phyloP scores from a whole-genome alignment of 2,329 filamentous ascomycete species.

The Colletotrichum echinochloae region DNA sequence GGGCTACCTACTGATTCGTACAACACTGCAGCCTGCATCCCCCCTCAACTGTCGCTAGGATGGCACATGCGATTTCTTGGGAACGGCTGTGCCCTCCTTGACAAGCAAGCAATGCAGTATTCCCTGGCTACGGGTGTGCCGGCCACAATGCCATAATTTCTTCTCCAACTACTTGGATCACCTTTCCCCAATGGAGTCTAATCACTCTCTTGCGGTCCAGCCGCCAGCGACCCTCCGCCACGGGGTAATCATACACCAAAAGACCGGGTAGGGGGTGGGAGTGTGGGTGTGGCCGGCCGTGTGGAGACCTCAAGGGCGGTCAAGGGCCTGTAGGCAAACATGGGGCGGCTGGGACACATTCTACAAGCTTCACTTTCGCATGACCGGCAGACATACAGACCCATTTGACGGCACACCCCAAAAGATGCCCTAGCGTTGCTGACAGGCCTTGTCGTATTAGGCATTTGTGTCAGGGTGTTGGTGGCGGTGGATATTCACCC shows the following conservation, averaged over 20 bases:
- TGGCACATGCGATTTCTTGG: constrained; percentile 23
- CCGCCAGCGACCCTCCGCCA: constrained; percentile 15
- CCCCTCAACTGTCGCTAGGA: constrained; percentile 13
- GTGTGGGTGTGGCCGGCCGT: no score
- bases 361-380: constrained; percentile 36
- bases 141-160: neutral
- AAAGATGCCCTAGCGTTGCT: constrained; percentile 9
- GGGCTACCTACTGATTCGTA: constrained; percentile 22
- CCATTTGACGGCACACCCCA: constrained; percentile 18
- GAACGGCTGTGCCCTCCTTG: constrained; percentile 11
- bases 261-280: constrained; percentile 2
- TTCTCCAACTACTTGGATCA: constrained; percentile 9
- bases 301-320: constrained; percentile 19
- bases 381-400: constrained; percentile 14
- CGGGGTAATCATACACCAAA: neutral
- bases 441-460: constrained; percentile 24
- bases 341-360: constrained; percentile 21
- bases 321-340: constrained; percentile 16
- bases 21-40: constrained; percentile 21
- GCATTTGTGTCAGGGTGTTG: constrained; percentile 22
- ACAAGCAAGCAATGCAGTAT: neutral
- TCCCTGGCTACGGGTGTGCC: constrained; percentile 7
- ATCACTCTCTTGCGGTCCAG: neutral
- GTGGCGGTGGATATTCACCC: constrained; percentile 34
- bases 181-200: neutral